These are phyloP conservation scores for Colletotrichum neosansevieriae DNA, from an alignment of 2,329 filamentous ascomycete genomes.

Conservation along the genomic window DNA sequence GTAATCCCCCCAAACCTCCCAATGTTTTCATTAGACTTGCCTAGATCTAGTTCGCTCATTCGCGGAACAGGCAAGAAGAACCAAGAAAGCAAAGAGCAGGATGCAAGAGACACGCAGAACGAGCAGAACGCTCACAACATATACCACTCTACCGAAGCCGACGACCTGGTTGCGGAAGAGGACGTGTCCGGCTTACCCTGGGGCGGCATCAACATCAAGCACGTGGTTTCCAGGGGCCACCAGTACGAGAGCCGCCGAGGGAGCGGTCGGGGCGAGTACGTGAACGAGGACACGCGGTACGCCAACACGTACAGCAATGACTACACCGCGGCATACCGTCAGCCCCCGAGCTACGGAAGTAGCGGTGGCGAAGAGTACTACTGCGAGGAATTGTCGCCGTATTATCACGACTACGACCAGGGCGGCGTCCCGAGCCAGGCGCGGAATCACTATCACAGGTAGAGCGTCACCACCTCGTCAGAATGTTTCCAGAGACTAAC, in stretches of 20 bases:
- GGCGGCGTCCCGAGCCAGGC: slow-evolving; percentile 19
- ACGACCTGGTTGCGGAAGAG: slow-evolving; percentile 65
- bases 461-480: background rate
- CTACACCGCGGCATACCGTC: slow-evolving; percentile 38
- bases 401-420: slow-evolving; percentile 42
- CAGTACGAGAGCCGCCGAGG: slow-evolving; percentile 60
- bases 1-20: slow-evolving; percentile 46
- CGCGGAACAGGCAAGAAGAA: slow-evolving; percentile 73
- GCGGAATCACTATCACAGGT: slow-evolving; percentile 3
- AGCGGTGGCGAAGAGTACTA: slow-evolving; percentile 50
- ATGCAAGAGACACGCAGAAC: slow-evolving; percentile 73
- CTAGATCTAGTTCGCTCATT: background rate
- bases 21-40: background rate
- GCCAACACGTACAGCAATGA: slow-evolving; percentile 44
- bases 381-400: slow-evolving; percentile 46
- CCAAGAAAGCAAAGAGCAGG: slow-evolving; percentile 74
- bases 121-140: slow-evolving; percentile 71
- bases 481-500: background rate
- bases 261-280: slow-evolving; percentile 53
- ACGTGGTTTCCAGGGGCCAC: slow-evolving; percentile 64
- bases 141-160: slow-evolving; percentile 71
- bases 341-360: slow-evolving; percentile 50
- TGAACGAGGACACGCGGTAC: slow-evolving; percentile 50
- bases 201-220: slow-evolving; percentile 75
- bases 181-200: slow-evolving; percentile 76